These are phyloP conservation scores for Rhododendron ferrugineum DNA, from an alignment of 148 eudicot species.

Conservation along the genomic window DNA sequence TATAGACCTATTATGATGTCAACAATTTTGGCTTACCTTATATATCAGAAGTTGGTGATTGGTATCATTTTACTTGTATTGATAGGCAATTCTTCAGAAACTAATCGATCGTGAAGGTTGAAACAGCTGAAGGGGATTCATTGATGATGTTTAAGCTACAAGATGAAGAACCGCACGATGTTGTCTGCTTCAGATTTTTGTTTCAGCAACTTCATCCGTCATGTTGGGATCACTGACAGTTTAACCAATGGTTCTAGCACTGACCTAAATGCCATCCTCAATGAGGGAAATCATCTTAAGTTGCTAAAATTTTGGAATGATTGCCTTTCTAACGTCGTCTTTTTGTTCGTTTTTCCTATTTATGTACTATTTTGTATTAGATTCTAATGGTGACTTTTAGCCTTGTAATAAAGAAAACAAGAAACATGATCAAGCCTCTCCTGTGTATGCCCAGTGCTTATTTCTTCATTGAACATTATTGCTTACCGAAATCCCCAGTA, in stretches of 20 bases:
- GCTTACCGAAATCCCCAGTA: not conserved
- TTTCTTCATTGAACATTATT: not conserved
- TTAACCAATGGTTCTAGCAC: not conserved
- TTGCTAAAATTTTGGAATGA: not conserved
- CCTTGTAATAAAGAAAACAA: not conserved
- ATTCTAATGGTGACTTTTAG: not conserved
- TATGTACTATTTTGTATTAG: not conserved
- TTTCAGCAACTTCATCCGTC: not conserved
- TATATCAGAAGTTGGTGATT: slow-evolving; percentile 7
- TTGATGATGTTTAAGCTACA: not conserved
- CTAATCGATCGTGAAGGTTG: slow-evolving; percentile 44
- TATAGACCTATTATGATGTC: not conserved
- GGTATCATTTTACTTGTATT: not conserved
- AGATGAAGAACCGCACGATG: not conserved
- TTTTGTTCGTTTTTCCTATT: not conserved
- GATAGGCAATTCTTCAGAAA: slow-evolving; percentile 58
- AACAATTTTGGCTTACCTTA: not conserved
- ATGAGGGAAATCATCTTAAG: not conserved
- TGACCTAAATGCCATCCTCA: not conserved
- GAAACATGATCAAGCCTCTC: not conserved
- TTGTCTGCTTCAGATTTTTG: not conserved
- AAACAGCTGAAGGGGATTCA: slow-evolving; percentile 12
- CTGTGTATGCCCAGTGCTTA: not conserved
- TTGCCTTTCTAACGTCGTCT: not conserved
- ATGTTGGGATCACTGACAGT: not conserved